These are phyloP conservation scores for Neofusicoccum ribis DNA, from an alignment of 2,329 filamentous ascomycete species.

Conservation along the genomic window DNA sequence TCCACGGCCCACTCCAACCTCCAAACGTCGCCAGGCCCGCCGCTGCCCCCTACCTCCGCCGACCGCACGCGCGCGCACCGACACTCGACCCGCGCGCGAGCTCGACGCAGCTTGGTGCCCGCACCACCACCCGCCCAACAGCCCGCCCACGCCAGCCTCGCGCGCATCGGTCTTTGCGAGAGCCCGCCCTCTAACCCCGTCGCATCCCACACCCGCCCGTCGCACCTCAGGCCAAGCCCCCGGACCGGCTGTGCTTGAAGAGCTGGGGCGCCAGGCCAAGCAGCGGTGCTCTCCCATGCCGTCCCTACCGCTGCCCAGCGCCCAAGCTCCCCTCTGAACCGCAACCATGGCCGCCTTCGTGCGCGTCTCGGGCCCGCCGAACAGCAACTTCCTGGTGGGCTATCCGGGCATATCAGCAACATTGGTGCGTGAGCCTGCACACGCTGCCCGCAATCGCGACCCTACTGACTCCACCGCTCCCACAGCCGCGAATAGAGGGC, in stretches of 20 bases:
- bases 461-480: slow-evolving; percentile 3
- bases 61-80: neutral
- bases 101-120: slow-evolving; percentile 1
- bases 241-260: slow-evolving; percentile 4
- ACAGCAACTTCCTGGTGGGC: slow-evolving; percentile 93
- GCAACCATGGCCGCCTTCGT: slow-evolving; percentile 69
- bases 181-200: neutral
- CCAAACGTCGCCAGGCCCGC: neutral
- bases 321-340: slow-evolving; percentile 16
- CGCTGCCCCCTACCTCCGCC: neutral
- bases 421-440: slow-evolving; percentile 67
- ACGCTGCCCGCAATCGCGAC: slow-evolving; percentile 14
- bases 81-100: slow-evolving; percentile 2
- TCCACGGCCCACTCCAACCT: neutral
- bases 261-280: slow-evolving; percentile 11
- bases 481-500: slow-evolving; percentile 90
- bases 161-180: neutral
- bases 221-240: neutral
- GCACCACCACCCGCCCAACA: neutral
- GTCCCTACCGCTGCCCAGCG: slow-evolving; percentile 21
- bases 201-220: slow-evolving; percentile 1
- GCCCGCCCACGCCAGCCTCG: slow-evolving; percentile 13
- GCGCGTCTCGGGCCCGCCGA: slow-evolving; percentile 94
- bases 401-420: slow-evolving; percentile 98
- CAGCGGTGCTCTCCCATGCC: slow-evolving; percentile 20